Evolutionary conservation across 768 basidiomycete species (phyloP).

Genomic region (Aureoboletus auriporus): DNA sequence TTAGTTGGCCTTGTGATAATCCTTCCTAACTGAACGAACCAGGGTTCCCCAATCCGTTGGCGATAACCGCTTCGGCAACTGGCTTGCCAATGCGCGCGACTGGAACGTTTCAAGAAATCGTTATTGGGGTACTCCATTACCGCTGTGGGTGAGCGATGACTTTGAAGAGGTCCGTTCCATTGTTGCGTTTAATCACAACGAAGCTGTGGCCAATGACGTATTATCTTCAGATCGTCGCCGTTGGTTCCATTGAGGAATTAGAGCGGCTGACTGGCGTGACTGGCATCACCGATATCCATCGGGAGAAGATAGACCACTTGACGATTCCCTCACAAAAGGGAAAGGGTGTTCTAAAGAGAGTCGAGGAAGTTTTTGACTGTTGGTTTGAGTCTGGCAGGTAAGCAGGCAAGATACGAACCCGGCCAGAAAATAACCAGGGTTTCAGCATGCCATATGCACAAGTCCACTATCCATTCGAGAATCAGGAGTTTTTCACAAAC

Average conservation of each 20-base stretch:
- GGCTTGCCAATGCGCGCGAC: slow-evolving; percentile 97
- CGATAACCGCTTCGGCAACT: slow-evolving; percentile 92
- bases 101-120: slow-evolving; percentile 99
- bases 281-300: slow-evolving; percentile 86
- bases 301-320: slow-evolving; percentile 93
- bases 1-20: background rate
- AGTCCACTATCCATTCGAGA: slow-evolving; percentile 97
- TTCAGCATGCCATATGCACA: slow-evolving; percentile 97
- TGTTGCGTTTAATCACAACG: background rate
- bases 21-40: slow-evolving; percentile 3
- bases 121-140: slow-evolving; percentile 98
- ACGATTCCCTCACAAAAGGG: slow-evolving; percentile 91
- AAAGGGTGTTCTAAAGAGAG: slow-evolving; percentile 78
- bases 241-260: slow-evolving; percentile 86
- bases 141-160: slow-evolving; percentile 94
- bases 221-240: slow-evolving; percentile 61
- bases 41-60: slow-evolving; percentile 93
- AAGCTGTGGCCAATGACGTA: too few relatives aligned
- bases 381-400: slow-evolving; percentile 99
- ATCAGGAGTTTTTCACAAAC: slow-evolving; percentile 79
- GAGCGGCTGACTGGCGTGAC: slow-evolving; percentile 79
- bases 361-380: slow-evolving; percentile 99
- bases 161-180: slow-evolving; percentile 59
- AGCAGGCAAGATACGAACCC: slow-evolving; percentile 14
- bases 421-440: background rate